A percentile compares a stretch with the other conserved stretches of the same genome.
Conservation (phyloP, 2,329 filamentous ascomycete genomes). For the Hawksworthiomyces lignivorus region DNA sequence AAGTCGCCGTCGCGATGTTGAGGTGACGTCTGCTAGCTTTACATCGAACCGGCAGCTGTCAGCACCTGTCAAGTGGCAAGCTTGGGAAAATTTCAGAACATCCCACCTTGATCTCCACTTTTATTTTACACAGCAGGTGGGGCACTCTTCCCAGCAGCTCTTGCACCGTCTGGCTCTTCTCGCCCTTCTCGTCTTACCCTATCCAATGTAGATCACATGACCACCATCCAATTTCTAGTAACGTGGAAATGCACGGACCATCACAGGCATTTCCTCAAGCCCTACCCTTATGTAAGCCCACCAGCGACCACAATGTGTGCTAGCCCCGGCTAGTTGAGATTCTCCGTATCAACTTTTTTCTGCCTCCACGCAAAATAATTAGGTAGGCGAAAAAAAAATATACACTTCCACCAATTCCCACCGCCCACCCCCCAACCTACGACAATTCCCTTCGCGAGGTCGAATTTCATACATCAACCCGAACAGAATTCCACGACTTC, state of each 20-base stretch:
- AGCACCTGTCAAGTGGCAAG: slow-evolving; percentile 6
- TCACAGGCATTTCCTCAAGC: slow-evolving; percentile 3
- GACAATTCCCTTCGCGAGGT: slow-evolving; percentile 3
- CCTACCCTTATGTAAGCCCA: slow-evolving; percentile 17
- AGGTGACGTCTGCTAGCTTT: slow-evolving; percentile 9
- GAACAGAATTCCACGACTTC: slow-evolving; percentile 6
- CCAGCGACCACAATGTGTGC: slow-evolving; percentile 2
- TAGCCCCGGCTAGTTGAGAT: slow-evolving; percentile 4
- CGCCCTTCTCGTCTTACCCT: background rate
- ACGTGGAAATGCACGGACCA: slow-evolving; percentile 5
- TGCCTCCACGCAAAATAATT: slow-evolving; percentile 8
- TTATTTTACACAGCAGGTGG: too few relatives aligned
- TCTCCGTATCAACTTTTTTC: slow-evolving; percentile 12
- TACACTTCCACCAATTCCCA: background rate
- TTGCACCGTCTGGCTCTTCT: too few relatives aligned
- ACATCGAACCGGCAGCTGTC: slow-evolving; percentile 7
- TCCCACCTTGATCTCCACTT: background rate
- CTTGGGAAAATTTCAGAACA: background rate
- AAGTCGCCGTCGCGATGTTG: background rate
- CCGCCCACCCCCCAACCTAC: background rate
- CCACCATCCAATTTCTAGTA: background rate
- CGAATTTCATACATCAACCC: background rate
- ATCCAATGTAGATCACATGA: slow-evolving; percentile 4
- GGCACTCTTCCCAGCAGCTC: too few relatives aligned
- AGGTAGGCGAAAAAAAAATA: background rate